Percentiles rank a stretch among this genome's conserved stretches.
Conservation (phyloP, 2,329 filamentous ascomycete species). For the Stagonosporopsis tanaceti region DNA sequence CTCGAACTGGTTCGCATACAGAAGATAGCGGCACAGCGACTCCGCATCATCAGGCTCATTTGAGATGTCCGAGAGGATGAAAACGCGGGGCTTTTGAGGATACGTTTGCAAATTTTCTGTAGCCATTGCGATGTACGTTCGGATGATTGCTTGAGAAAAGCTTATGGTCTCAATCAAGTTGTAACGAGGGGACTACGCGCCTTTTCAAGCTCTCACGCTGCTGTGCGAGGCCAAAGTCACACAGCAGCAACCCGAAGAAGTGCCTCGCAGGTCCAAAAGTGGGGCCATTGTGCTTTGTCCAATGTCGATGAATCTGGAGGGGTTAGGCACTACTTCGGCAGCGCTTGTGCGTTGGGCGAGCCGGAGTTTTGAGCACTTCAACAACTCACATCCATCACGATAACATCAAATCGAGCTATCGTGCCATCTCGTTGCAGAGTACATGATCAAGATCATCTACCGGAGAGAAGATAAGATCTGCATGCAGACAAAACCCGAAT, state of each 20-base stretch:
- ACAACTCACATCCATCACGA: background rate
- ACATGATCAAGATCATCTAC: background rate
- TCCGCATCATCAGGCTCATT: conserved; percentile 53
- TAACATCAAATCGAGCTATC: background rate
- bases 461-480: background rate
- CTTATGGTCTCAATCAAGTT: background rate
- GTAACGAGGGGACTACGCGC: background rate
- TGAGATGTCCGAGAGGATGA: conserved; percentile 52
- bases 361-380: background rate
- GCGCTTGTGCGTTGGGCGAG: conserved; percentile 13
- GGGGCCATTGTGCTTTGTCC: conserved; percentile 23
- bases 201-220: conserved; percentile 21
- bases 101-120: conserved; percentile 38
- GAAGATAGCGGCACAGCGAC: conserved; percentile 48
- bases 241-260: conserved; percentile 29
- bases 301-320: conserved; percentile 19
- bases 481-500: background rate
- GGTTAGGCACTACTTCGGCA: conserved; percentile 31
- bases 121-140: conserved; percentile 28
- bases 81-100: conserved; percentile 49
- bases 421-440: background rate
- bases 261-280: conserved; percentile 25
- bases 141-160: background rate
- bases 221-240: conserved; percentile 28
- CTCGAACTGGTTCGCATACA: conserved; percentile 51